Conservation (phyloP, 495 filamentous ascomycete genomes). For the Hypoxylon crocopeplum region DNA sequence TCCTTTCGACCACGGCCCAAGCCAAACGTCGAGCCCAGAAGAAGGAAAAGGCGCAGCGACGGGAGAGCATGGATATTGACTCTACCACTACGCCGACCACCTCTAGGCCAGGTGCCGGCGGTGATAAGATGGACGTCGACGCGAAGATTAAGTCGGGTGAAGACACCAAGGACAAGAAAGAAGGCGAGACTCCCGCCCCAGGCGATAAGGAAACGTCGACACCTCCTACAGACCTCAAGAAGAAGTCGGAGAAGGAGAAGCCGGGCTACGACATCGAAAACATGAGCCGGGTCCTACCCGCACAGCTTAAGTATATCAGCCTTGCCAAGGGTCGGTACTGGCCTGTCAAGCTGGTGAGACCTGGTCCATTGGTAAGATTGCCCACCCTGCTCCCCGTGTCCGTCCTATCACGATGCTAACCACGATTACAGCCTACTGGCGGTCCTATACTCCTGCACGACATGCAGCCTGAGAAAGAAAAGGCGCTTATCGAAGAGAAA, state of each 20-base stretch:
- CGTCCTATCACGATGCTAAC: slow-evolving; percentile 54
- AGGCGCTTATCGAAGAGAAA: slow-evolving; percentile 83
- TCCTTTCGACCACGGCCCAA: slow-evolving; percentile 95
- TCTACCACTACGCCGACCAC: slow-evolving; percentile 78
- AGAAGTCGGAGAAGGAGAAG: slow-evolving; percentile 95
- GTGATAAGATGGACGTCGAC: slow-evolving; percentile 92
- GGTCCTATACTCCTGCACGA: slow-evolving; percentile 92
- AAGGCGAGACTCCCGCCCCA: slow-evolving; percentile 46
- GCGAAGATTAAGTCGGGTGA: slow-evolving; percentile 68
- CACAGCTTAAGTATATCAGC: slow-evolving; percentile 92
- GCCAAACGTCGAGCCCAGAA: slow-evolving; percentile 91
- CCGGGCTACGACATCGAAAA: slow-evolving; percentile 95
- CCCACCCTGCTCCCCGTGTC: background rate
- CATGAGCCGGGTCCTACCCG: slow-evolving; percentile 92
- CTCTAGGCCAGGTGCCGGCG: slow-evolving; percentile 58
- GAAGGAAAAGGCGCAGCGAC: slow-evolving; percentile 71
- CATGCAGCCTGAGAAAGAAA: slow-evolving; percentile 77
- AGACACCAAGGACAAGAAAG: slow-evolving; percentile 66
- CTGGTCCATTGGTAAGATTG: slow-evolving; percentile 19
- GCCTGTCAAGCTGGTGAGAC: slow-evolving; percentile 90
- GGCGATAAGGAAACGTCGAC: slow-evolving; percentile 65
- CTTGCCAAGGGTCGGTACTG: slow-evolving; percentile 87
- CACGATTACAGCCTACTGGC: slow-evolving; percentile 75
- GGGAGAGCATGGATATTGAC: slow-evolving; percentile 91
- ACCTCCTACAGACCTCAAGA: slow-evolving; percentile 63